phyloP scores from a whole-genome alignment of 78 protist species.

The Acrasis kona region DNA sequence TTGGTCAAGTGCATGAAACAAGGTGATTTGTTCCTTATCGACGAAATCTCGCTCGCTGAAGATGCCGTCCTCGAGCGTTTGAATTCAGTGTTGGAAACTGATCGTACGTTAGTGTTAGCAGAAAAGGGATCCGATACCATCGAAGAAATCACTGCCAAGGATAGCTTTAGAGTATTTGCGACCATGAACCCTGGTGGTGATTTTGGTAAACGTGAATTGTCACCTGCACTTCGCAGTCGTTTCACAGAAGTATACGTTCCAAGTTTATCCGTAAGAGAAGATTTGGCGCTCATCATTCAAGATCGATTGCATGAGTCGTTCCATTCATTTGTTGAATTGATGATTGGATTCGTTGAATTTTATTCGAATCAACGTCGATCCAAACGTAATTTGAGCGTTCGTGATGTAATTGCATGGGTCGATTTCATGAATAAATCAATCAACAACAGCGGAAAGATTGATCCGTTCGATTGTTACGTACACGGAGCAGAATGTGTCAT shows the following conservation, averaged over 20 bases:
- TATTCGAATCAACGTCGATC: background rate
- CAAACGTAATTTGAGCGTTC: constrained; percentile 24
- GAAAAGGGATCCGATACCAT: constrained; percentile 64
- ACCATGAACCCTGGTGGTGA: constrained; percentile 99
- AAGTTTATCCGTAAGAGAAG: background rate
- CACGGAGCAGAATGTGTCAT: constrained; percentile 75
- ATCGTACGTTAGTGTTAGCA: constrained; percentile 70
- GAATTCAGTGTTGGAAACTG: constrained; percentile 96
- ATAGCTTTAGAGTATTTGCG: constrained; percentile 84
- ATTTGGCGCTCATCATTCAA: constrained; percentile 3
- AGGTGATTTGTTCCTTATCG: constrained; percentile 87
- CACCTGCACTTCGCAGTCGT: constrained; percentile 98
- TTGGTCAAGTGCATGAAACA: constrained; percentile 83
- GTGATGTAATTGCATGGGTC: constrained; percentile 84
- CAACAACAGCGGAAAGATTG: background rate
- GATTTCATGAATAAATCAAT: constrained; percentile 40
- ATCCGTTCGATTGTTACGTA: constrained; percentile 11
- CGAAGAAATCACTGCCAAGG: constrained; percentile 36
- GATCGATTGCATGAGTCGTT: background rate
- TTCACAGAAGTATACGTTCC: constrained; percentile 53
- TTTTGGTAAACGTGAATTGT: constrained; percentile 98
- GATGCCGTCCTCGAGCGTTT: constrained; percentile 98
- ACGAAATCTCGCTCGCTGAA: constrained; percentile 97
- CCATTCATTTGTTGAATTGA: background rate
- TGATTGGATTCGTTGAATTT: background rate